Conservation (phyloP, 2,329 filamentous ascomycete species). For the Fusarium setosum region DNA sequence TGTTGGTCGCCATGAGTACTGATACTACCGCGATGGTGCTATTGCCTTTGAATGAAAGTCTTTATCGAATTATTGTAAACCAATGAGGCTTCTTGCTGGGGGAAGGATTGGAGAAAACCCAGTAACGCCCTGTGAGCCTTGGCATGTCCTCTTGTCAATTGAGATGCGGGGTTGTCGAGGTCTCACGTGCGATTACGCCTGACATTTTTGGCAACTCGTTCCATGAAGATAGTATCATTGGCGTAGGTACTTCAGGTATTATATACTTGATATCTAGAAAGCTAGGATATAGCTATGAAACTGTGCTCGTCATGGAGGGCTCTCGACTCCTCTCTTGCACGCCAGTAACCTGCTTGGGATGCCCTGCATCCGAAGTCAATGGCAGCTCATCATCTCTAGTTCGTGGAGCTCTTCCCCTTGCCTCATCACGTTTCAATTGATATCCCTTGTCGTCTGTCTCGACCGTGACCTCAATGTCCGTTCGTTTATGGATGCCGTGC, state of each 20-base stretch:
- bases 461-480: constrained; percentile 36
- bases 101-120: background rate
- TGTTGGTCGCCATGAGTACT: background rate
- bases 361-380: constrained; percentile 34
- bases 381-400: constrained; percentile 34
- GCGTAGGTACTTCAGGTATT: background rate
- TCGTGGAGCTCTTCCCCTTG: background rate
- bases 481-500: constrained; percentile 37
- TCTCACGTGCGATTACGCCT: no score
- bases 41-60: no score
- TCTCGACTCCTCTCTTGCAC: constrained; percentile 20
- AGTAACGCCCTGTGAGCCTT: background rate
- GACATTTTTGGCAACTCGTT: no score
- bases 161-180: background rate
- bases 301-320: constrained; percentile 15
- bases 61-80: no score
- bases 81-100: background rate
- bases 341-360: constrained; percentile 24
- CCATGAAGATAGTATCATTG: no score
- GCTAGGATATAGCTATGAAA: background rate
- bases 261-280: no score
- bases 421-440: constrained; percentile 2
- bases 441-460: constrained; percentile 19
- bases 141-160: constrained; percentile 1
- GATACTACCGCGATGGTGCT: background rate